These are phyloP conservation scores for Phialophora expanda DNA, from an alignment of 2,329 filamentous ascomycete species.

Conservation along the genomic window DNA sequence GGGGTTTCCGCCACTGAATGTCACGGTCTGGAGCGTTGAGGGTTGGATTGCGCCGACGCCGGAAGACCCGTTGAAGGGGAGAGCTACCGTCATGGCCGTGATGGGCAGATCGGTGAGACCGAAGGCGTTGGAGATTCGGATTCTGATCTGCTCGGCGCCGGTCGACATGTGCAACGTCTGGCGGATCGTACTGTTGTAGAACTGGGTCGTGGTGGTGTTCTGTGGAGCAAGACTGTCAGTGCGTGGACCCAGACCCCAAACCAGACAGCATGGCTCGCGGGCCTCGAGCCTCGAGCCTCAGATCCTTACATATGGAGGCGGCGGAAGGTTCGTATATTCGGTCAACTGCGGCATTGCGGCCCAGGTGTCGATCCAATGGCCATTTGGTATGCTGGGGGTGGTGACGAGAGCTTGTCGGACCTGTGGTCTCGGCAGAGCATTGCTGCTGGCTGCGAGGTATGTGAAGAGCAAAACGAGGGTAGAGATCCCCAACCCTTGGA, in stretches of 20 bases:
- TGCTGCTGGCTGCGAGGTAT: slow-evolving; percentile 9
- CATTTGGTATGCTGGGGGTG: slow-evolving; percentile 23
- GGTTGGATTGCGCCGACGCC: slow-evolving; percentile 61
- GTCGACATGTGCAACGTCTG: slow-evolving; percentile 68
- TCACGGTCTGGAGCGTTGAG: slow-evolving; percentile 59
- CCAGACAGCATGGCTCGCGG: not conserved
- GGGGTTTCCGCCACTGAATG: slow-evolving; percentile 61
- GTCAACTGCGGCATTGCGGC: slow-evolving; percentile 69
- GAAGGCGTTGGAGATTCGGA: slow-evolving; percentile 70
- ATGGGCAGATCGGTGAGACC: slow-evolving; percentile 65
- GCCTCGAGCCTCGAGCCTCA: not conserved
- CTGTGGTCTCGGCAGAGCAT: slow-evolving; percentile 19
- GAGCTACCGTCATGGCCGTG: slow-evolving; percentile 62
- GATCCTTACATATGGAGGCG: slow-evolving; percentile 60
- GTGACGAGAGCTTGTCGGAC: slow-evolving; percentile 16
- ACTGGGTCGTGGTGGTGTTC: slow-evolving; percentile 61
- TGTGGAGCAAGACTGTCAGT: slow-evolving; percentile 39
- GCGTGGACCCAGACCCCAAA: not conserved
- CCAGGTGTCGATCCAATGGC: slow-evolving; percentile 68
- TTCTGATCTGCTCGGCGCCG: slow-evolving; percentile 61
- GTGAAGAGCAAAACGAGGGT: not conserved
- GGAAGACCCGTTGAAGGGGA: slow-evolving; percentile 60
- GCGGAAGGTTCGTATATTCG: slow-evolving; percentile 66
- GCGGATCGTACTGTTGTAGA: slow-evolving; percentile 67
- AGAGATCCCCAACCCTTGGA: not conserved